These are phyloP conservation scores for Chaetothyriales sp. DNA, from an alignment of 2,329 filamentous ascomycete genomes.

Conservation along the genomic window DNA sequence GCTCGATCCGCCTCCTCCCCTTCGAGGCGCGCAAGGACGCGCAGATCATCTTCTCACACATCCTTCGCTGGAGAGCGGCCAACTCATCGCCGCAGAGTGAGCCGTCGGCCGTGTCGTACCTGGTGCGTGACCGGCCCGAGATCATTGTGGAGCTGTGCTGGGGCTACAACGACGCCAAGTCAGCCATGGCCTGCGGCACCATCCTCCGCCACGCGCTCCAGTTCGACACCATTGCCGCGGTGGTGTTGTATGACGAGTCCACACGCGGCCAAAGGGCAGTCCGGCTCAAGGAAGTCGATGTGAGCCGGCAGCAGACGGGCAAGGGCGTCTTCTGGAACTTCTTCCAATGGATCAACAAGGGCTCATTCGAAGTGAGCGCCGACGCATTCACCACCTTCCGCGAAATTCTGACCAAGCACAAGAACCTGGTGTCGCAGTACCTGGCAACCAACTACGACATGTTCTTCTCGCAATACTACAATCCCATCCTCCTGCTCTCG, in stretches of 20 bases:
- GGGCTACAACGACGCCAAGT: conserved; percentile 81
- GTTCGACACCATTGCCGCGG: conserved; percentile 76
- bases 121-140: conserved; percentile 73
- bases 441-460: conserved; percentile 78
- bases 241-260: conserved; percentile 86
- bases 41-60: conserved; percentile 88
- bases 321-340: conserved; percentile 91
- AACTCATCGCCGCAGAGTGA: conserved; percentile 50
- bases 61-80: conserved; percentile 74
- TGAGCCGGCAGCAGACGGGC: conserved; percentile 60
- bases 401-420: conserved; percentile 88
- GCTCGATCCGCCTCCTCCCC: conserved; percentile 68
- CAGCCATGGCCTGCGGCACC: conserved; percentile 78
- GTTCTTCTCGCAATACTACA: conserved; percentile 64
- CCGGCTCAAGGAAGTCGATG: conserved; percentile 63
- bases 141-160: conserved; percentile 78
- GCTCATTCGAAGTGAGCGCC: conserved; percentile 89
- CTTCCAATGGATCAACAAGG: conserved; percentile 93
- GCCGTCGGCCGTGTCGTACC: conserved; percentile 74
- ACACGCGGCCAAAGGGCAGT: conserved; percentile 59
- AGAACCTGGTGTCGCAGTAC: conserved; percentile 76
- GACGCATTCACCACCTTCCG: conserved; percentile 97
- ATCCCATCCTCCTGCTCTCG: conserved; percentile 72
- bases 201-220: conserved; percentile 83
- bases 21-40: conserved; percentile 96